Conservation (phyloP, 108 stramenopile species). For the Fragilaria crotonensis region DNA sequence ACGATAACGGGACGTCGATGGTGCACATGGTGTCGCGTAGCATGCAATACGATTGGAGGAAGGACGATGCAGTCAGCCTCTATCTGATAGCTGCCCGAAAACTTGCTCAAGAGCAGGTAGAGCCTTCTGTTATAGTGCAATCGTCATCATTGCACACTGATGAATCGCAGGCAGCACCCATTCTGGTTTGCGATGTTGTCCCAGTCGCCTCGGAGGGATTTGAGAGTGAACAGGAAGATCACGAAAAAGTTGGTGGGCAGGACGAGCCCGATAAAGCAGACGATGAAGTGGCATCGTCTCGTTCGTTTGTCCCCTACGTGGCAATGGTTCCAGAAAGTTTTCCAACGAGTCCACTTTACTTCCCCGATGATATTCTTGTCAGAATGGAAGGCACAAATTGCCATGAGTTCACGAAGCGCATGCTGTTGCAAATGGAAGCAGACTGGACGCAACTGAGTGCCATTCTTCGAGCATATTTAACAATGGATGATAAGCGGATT, state of each 20-base stretch:
- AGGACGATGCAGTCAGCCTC: not conserved
- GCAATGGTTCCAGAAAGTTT: not conserved
- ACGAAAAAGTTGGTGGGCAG: not conserved
- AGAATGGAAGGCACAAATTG: slow-evolving; percentile 7
- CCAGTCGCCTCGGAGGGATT: not conserved
- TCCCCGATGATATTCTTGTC: not conserved
- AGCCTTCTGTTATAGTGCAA: not conserved
- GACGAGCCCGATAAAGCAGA: not conserved
- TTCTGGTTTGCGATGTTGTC: not conserved
- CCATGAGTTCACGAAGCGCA: slow-evolving; percentile 1
- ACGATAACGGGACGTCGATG: not conserved
- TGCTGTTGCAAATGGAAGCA: not conserved
- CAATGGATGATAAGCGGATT: not conserved
- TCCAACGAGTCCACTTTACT: slow-evolving; percentile 4
- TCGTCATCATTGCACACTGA: not conserved
- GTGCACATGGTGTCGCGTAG: not conserved
- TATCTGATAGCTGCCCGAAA: not conserved
- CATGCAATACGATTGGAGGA: not conserved
- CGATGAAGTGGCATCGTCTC: not conserved
- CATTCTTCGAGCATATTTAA: slow-evolving; percentile 1
- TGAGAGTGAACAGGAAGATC: not conserved
- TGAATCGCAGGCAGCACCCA: not conserved
- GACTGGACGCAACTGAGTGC: not conserved
- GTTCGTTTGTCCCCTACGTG: not conserved
- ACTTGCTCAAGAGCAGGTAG: not conserved